Evolutionary conservation across 2,329 filamentous ascomycete species (phyloP).

Genomic region (Diaporthe capsici): DNA sequence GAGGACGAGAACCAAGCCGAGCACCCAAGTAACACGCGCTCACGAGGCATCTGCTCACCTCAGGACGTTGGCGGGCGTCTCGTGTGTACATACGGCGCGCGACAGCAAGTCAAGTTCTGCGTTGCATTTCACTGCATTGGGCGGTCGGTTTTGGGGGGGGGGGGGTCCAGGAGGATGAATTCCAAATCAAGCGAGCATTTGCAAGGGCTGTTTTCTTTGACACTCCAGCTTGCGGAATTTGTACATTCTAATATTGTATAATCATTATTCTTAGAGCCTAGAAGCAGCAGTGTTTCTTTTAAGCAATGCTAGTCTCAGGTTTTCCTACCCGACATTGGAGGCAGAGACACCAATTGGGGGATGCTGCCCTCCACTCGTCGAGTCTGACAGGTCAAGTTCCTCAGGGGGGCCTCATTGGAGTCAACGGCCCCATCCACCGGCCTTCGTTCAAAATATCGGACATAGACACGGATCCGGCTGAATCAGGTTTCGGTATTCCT

Average conservation of each 20-base stretch:
- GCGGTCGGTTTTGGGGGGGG: constrained; percentile 24
- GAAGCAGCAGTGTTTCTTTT: constrained; percentile 30
- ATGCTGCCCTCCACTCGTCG: background rate
- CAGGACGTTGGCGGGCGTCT: constrained; percentile 10
- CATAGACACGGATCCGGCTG: background rate
- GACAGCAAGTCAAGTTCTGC: constrained; percentile 33
- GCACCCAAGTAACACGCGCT: constrained; percentile 20
- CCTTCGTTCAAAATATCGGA: background rate
- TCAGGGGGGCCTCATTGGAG: background rate
- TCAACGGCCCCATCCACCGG: background rate
- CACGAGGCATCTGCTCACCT: background rate
- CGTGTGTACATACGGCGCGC: constrained; percentile 27
- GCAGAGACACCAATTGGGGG: background rate
- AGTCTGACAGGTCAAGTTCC: background rate
- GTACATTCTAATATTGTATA: constrained; percentile 57
- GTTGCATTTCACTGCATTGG: constrained; percentile 37
- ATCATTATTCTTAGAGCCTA: constrained; percentile 49
- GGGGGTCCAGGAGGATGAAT: constrained; percentile 38
- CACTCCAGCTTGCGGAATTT: constrained; percentile 47
- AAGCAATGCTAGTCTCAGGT: constrained; percentile 36
- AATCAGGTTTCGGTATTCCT: background rate
- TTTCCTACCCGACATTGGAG: background rate
- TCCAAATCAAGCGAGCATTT: constrained; percentile 41
- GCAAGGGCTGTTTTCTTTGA: constrained; percentile 37
- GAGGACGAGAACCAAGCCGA: constrained; percentile 26